Percentiles rank a stretch among this genome's conserved stretches.
Conservation (phyloP, 225 moss, liverwort and hornwort genomes). For the Sphagnum tenellum region DNA sequence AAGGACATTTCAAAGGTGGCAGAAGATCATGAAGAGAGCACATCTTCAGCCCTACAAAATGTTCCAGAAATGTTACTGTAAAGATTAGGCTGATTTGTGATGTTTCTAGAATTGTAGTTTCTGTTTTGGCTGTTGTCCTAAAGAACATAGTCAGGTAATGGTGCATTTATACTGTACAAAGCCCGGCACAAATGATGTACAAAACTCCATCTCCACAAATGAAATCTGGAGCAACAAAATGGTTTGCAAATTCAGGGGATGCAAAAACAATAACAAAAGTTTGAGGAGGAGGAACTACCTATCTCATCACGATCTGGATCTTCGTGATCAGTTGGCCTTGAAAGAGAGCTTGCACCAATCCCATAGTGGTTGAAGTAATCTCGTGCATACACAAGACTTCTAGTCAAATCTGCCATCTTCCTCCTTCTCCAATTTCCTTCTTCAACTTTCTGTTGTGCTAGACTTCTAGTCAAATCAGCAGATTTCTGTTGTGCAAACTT, state of each 20-base stretch:
- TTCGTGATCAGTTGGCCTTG: background rate
- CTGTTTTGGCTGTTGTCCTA: background rate
- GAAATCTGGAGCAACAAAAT: background rate
- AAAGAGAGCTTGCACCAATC: slow-evolving; percentile 13
- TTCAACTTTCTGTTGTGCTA: no score
- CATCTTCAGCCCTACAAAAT: no score
- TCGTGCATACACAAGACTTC: slow-evolving; percentile 22
- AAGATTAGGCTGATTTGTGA: no score
- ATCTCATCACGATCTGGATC: slow-evolving; percentile 9
- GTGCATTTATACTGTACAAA: background rate
- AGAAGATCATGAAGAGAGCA: no score
- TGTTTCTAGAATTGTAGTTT: background rate
- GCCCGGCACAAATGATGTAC: background rate
- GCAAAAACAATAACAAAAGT: background rate
- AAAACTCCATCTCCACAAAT: no score
- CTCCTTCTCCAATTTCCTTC: no score
- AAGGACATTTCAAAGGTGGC: no score
- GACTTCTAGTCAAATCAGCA: no score
- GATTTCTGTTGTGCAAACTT: no score
- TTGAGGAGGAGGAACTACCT: slow-evolving; percentile 5
- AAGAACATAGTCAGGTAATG: background rate
- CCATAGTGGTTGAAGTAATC: slow-evolving; percentile 20
- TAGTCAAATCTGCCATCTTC: slow-evolving; percentile 25
- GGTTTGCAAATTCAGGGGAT: background rate
- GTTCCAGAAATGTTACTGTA: no score